A percentile compares a stretch with the other conserved stretches of the same genome.
These are phyloP conservation scores for Gracilaria gracilis DNA, from an alignment of 23 red algal species.

Conservation along the genomic window DNA sequence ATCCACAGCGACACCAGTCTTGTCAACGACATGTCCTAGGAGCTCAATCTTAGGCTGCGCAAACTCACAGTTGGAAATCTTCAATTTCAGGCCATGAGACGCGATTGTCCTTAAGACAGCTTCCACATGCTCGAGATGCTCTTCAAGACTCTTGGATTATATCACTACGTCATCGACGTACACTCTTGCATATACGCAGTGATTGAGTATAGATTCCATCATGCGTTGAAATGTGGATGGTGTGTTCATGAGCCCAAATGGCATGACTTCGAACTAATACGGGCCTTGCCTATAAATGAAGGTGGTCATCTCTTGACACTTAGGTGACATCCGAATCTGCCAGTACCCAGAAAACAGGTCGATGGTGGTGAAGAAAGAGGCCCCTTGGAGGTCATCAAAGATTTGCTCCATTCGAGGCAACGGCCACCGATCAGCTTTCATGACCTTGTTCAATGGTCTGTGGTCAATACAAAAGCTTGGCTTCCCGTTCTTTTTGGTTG, in stretches of 20 bases:
- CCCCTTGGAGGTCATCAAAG: not conserved
- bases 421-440: slow-evolving; percentile 2
- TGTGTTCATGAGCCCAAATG: not conserved
- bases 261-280: not conserved
- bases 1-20: not conserved
- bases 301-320: slow-evolving; percentile 3
- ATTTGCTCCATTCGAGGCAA: not conserved
- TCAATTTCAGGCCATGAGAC: not conserved
- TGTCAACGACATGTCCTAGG: not conserved
- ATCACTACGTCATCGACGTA: not conserved
- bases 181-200: not conserved
- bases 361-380: not conserved
- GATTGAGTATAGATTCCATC: not conserved
- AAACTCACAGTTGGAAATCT: slow-evolving; percentile 1
- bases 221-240: not conserved
- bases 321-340: not conserved
- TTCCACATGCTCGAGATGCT: not conserved
- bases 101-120: too few relatives aligned
- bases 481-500: not conserved
- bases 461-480: not conserved
- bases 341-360: slow-evolving; percentile 2
- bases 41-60: not conserved
- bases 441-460: not conserved
- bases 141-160: not conserved
- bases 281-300: not conserved